Percentiles rank a stretch among this genome's conserved stretches.
These are phyloP conservation scores for Lolium multiflorum DNA, from an alignment of 176 grass and related monocot genomes.

Conservation along the genomic window DNA sequence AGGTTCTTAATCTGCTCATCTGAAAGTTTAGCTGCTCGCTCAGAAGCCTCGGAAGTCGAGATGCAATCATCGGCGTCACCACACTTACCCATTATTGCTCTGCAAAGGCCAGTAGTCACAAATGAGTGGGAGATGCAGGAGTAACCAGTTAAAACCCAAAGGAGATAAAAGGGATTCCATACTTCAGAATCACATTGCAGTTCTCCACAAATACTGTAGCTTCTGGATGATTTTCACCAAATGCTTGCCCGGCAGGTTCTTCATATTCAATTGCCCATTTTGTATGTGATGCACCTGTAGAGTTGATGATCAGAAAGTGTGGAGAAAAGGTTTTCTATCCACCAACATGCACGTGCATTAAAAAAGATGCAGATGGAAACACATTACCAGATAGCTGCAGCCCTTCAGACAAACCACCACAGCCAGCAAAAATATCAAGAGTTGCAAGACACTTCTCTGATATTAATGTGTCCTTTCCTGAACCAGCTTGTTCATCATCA, in stretches of 20 bases:
- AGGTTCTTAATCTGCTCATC: conserved; percentile 68
- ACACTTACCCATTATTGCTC: conserved; percentile 74
- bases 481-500: conserved; percentile 36
- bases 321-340: not conserved
- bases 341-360: conserved; percentile 6
- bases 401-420: conserved; percentile 80
- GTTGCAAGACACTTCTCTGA: conserved; percentile 60
- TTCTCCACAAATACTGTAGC: conserved; percentile 70
- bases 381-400: conserved; percentile 67
- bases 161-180: not conserved
- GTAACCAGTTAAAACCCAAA: not conserved
- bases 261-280: conserved; percentile 93
- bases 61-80: conserved; percentile 70
- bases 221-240: conserved; percentile 75
- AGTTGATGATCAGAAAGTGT: conserved; percentile 21
- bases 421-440: conserved; percentile 82
- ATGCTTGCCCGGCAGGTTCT: conserved; percentile 74
- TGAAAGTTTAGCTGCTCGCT: conserved; percentile 46
- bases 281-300: conserved; percentile 60
- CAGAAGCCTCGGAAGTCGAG: conserved; percentile 40
- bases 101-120: conserved; percentile 19
- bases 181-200: conserved; percentile 84
- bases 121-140: not conserved
- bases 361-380: not conserved
- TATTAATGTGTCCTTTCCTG: conserved; percentile 39